Percentiles rank a stretch among this genome's conserved stretches.
Evolutionary conservation across 2,329 filamentous ascomycete genomes (phyloP).

Genomic region (Monosporascus ibericus): DNA sequence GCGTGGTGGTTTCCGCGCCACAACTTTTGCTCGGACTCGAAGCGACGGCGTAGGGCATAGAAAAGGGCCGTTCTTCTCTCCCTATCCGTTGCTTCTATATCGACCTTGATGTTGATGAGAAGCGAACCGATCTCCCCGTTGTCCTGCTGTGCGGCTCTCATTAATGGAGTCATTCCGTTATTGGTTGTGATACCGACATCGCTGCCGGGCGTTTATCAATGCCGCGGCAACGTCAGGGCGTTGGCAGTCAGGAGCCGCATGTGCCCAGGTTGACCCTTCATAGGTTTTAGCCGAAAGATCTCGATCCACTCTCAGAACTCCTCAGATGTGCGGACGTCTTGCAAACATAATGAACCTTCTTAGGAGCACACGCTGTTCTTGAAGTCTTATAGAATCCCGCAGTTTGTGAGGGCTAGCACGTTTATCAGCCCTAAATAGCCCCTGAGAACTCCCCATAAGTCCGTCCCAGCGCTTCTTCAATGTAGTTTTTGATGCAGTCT

Average conservation of each 20-base stretch:
- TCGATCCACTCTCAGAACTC: background rate
- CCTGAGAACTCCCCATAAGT: background rate
- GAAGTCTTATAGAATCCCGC: background rate
- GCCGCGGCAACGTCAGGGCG: background rate
- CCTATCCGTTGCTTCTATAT: background rate
- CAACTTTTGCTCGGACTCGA: background rate
- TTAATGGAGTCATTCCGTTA: background rate
- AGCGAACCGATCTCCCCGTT: background rate
- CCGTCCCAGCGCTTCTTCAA: background rate
- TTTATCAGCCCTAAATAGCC: no score
- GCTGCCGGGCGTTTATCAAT: background rate
- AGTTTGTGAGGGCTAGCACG: background rate
- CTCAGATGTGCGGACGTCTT: background rate
- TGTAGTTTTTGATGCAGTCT: background rate
- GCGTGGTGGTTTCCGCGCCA: background rate
- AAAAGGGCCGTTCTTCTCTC: background rate
- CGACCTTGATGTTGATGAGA: background rate
- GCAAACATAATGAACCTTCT: background rate
- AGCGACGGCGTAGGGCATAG: background rate
- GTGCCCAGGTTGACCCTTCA: background rate
- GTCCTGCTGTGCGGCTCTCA: background rate
- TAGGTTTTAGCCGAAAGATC: background rate
- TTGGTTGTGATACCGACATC: background rate
- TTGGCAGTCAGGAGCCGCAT: background rate
- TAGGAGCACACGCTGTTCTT: background rate